phyloP scores from a whole-genome alignment of 495 filamentous ascomycete genomes.

The Aspergillus indologenus region DNA sequence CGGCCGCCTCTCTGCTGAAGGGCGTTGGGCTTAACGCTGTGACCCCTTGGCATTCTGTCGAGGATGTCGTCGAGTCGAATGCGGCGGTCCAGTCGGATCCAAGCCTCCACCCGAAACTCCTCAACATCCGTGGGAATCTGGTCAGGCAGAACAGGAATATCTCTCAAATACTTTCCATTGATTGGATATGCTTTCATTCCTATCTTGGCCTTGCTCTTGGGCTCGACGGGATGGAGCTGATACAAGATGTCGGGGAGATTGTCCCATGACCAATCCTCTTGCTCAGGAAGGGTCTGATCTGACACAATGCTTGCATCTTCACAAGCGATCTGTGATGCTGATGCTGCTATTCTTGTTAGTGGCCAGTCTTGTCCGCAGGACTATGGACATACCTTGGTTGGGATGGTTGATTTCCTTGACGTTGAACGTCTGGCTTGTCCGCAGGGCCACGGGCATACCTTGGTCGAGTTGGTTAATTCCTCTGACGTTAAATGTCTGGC shows the following conservation, averaged over 20 bases:
- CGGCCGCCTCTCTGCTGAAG: conserved; percentile 19
- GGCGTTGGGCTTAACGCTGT: conserved; percentile 14
- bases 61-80: conserved; percentile 21
- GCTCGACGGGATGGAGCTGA: conserved; percentile 10
- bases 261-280: conserved; percentile 17
- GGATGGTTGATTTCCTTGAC: no score
- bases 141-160: conserved; percentile 20
- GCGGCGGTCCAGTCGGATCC: conserved; percentile 22
- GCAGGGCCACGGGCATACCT: no score
- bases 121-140: conserved; percentile 21
- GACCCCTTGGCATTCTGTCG: conserved; percentile 17
- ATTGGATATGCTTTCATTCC: conserved; percentile 12
- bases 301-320: background rate
- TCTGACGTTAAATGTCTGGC: no score
- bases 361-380: background rate
- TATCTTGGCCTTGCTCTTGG: background rate
- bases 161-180: conserved; percentile 11
- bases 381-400: background rate
- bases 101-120: conserved; percentile 25
- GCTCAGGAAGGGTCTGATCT: conserved; percentile 15
- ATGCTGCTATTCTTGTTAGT: background rate
- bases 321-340: background rate
- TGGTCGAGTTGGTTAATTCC: no score
- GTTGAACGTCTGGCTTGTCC: no score
- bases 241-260: conserved; percentile 21